Evolutionary conservation across 345 rosid genomes (phyloP), one percentile per base, ranked within the genome.

Genomic region (Arabidopsis suecica): DNA sequence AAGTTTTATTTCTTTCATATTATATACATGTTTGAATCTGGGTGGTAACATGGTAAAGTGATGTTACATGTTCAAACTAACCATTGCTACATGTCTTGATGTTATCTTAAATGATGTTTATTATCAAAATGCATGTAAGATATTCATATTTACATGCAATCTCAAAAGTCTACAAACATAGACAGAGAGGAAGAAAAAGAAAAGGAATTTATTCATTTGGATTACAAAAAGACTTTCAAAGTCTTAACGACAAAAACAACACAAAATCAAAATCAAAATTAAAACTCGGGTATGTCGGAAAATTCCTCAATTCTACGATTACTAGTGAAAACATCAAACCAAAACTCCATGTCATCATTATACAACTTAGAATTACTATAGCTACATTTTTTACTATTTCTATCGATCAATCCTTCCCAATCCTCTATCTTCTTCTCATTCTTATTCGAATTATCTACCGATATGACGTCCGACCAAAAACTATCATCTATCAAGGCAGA

Each of bases 391-490:
- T 62, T 62, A 62, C 42, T 23, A 34, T 55, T 55, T 5, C 44
- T 69, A 38, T 69, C 61, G 12, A 41, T 3, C 49, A 65, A 40
- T 5, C 59, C 73, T 0, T 73, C 42, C 44, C 54, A 71, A 59
- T 80, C 78, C n/a, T 60, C 61, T 11, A 22, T 55, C 9, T 20
- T 48, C n/a, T n/a, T 28, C 54, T 54, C 72, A 12, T 78, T 58
- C 23, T 36, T 44, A 25, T n/a, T 68, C 63, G 22, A 47, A 11
- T 60, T 69, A 48, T 83, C 84, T 22, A 68, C 77, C 51, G 83
- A 85, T 47, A 85, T 56, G 9, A 85, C 82, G 30, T 86, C 88
- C 3, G 78, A 69, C 89, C 89, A 84, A 42, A 86, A 88, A 41
- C 75, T 71, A 25, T 88, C 88, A 64, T 84, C 89, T 33, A 83